A percentile compares a stretch with the other conserved stretches of the same genome.
Conservation (phyloP, 371 early-diverging fungal genomes). For the Thermomucor indicae-seudaticae region DNA sequence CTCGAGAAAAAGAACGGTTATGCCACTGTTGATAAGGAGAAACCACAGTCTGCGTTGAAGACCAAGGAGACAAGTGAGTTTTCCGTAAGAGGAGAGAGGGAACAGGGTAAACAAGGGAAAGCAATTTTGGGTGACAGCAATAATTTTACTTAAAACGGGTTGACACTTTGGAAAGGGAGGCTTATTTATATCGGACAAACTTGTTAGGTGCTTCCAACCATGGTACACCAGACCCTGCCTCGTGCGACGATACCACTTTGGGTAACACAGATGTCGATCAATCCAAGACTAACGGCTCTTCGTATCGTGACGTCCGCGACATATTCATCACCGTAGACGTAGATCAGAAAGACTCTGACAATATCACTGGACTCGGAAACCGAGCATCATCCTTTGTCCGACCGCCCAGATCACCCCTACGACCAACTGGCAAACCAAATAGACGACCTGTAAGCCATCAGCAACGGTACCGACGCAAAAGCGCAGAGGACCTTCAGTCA, state of each 20-base stretch:
- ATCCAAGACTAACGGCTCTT: background rate
- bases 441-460: background rate
- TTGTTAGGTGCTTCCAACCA: too few relatives aligned
- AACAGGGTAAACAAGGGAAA: background rate
- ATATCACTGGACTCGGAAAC: background rate
- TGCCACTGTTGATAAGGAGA: background rate
- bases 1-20: background rate
- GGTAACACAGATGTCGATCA: background rate
- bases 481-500: conserved; percentile 6
- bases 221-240: background rate
- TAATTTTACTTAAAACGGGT: too few relatives aligned
- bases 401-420: conserved; percentile 41
- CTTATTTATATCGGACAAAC: too few relatives aligned
- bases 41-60: too few relatives aligned
- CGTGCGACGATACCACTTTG: background rate
- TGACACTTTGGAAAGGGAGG: too few relatives aligned
- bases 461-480: conserved; percentile 6
- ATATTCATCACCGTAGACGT: too few relatives aligned
- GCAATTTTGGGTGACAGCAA: too few relatives aligned
- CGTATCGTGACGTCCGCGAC: conserved; percentile 33
- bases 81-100: background rate
- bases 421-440: conserved; percentile 9
- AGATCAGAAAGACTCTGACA: too few relatives aligned
- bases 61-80: too few relatives aligned
- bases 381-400: conserved; percentile 18